Conservation (phyloP, 2,329 filamentous ascomycete species). For the Cordyceps fumosorosea region DNA sequence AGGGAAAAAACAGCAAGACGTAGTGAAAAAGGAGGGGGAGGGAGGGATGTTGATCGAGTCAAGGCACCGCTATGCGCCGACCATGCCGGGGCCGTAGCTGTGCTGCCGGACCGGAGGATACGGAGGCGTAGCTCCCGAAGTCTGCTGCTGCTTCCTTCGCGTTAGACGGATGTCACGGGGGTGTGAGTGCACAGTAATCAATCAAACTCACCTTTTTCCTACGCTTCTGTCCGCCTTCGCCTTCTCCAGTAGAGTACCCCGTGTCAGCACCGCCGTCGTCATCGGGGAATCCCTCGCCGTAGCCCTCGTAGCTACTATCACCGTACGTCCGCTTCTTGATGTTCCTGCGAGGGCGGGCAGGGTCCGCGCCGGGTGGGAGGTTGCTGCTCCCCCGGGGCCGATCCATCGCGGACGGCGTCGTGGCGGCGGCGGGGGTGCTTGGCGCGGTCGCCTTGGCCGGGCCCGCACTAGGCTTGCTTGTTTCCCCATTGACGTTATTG, state of each 20-base stretch:
- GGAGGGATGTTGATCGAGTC: not conserved
- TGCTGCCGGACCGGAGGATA: constrained; percentile 41
- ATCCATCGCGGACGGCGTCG: constrained; percentile 22
- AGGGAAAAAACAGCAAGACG: not conserved
- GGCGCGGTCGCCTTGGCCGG: constrained; percentile 45
- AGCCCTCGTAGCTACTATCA: constrained; percentile 68
- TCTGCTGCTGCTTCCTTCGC: constrained; percentile 29
- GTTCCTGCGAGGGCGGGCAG: constrained; percentile 53
- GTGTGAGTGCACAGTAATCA: no score
- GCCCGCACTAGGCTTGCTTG: constrained; percentile 27
- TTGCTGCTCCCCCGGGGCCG: constrained; percentile 33
- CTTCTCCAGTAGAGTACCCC: constrained; percentile 67
- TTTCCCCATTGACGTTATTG: constrained; percentile 28
- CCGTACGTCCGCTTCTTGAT: constrained; percentile 71
- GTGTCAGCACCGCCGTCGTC: constrained; percentile 53
- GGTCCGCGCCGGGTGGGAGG: constrained; percentile 33
- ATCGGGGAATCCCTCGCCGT: constrained; percentile 64
- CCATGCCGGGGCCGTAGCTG: constrained; percentile 53
- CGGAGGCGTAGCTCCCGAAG: constrained; percentile 36
- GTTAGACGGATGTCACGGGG: not conserved
- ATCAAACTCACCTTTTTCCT: constrained; percentile 54
- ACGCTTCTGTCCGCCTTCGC: constrained; percentile 59
- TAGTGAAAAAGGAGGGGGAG: not conserved
- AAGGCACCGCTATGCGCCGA: constrained; percentile 40
- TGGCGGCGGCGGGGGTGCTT: constrained; percentile 41